A percentile compares a stretch with the other conserved stretches of the same genome.
phyloP scores from a whole-genome alignment of 257 asterid species.

The Knoxia roxburghii region DNA sequence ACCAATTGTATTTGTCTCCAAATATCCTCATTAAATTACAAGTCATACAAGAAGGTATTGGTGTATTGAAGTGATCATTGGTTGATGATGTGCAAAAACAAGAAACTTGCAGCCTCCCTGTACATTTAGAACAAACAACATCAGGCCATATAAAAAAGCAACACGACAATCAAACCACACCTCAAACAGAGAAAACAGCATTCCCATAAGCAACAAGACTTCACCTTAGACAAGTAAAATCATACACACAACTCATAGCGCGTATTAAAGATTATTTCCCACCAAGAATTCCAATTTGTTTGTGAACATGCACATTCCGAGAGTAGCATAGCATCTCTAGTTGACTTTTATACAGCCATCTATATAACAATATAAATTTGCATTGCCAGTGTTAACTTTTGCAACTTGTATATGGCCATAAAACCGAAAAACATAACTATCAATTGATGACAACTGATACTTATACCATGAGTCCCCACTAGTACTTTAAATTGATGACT shows the following conservation, averaged over 20 bases:
- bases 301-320: too few relatives aligned
- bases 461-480: too few relatives aligned
- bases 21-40: background rate
- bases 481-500: too few relatives aligned
- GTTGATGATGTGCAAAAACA: slow-evolving; percentile 88
- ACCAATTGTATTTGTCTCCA: slow-evolving; percentile 10
- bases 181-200: background rate
- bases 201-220: background rate
- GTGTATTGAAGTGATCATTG: slow-evolving; percentile 80
- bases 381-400: too few relatives aligned
- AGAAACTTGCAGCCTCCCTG: slow-evolving; percentile 97
- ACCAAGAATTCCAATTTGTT: too few relatives aligned
- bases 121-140: slow-evolving; percentile 21
- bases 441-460: too few relatives aligned
- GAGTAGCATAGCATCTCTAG: too few relatives aligned
- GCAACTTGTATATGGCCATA: too few relatives aligned
- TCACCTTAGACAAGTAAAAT: background rate
- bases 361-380: too few relatives aligned
- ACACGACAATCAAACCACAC: background rate
- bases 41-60: slow-evolving; percentile 71
- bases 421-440: too few relatives aligned
- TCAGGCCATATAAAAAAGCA: slow-evolving; percentile 14
- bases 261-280: background rate
- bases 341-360: too few relatives aligned
- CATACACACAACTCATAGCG: background rate